Percentiles rank a stretch among this genome's conserved stretches.
Conservation (phyloP, 345 rosid genomes). For the Camelina sativa region DNA sequence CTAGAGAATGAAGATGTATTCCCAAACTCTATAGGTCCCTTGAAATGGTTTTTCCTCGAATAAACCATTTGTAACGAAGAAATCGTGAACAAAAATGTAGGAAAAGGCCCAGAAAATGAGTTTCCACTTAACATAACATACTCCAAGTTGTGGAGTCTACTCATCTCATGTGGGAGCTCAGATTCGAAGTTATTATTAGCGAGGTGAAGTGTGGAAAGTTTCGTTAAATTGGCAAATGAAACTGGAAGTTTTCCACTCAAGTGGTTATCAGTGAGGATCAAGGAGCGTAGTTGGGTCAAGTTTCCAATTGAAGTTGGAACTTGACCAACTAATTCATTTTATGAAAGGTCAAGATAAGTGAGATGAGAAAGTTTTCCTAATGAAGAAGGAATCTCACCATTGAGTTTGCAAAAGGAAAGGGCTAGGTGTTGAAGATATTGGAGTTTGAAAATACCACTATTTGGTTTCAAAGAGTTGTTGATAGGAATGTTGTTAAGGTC, state of each 20-base stretch:
- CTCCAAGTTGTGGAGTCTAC: background rate
- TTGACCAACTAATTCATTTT: background rate
- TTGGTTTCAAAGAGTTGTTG: conserved; percentile 3
- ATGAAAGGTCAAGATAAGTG: background rate
- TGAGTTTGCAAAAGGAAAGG: fast-evolving
- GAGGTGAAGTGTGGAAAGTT: background rate
- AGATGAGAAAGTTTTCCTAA: conserved; percentile 24
- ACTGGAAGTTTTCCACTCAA: background rate
- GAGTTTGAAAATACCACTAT: conserved; percentile 5
- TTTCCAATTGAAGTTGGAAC: background rate
- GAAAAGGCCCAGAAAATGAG: conserved; percentile 6
- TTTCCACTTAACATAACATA: background rate
- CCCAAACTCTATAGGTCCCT: conserved; percentile 1
- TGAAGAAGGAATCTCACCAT: conserved; percentile 21
- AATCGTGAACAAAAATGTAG: background rate
- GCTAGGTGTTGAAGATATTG: background rate
- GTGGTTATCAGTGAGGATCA: background rate
- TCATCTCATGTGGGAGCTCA: background rate
- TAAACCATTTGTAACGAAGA: background rate
- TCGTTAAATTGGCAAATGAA: background rate
- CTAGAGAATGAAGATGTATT: background rate
- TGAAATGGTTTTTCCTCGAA: background rate
- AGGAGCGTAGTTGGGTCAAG: background rate
- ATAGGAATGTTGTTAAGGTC: background rate
- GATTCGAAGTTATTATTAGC: background rate